Percentiles rank a stretch among this genome's conserved stretches.
Conservation (phyloP, 805 yeast genomes). For the Myxozyma melibiosi region DNA sequence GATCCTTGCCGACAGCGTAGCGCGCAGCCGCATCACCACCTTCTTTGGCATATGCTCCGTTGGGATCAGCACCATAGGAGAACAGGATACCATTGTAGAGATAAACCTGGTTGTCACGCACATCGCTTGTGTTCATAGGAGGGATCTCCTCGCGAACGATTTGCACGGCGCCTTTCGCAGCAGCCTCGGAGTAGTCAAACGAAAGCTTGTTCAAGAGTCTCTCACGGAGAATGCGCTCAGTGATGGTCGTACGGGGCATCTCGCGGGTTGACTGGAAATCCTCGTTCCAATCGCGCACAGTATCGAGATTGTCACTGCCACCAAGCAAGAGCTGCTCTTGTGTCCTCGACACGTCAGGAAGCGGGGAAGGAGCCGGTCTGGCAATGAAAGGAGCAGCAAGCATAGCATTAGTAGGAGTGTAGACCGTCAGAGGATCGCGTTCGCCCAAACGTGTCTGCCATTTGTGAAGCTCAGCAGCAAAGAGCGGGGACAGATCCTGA, state of each 20-base stretch:
- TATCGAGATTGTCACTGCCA: constrained; percentile 63
- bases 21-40: constrained; percentile 90
- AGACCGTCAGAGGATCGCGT: constrained; percentile 41
- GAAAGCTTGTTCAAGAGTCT: constrained; percentile 68
- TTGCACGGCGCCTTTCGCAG: constrained; percentile 77
- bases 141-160: constrained; percentile 71
- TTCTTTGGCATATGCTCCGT: constrained; percentile 61
- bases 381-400: constrained; percentile 78
- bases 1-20: constrained; percentile 75
- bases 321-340: constrained; percentile 57
- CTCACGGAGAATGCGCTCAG: constrained; percentile 75
- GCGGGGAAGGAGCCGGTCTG: constrained; percentile 38
- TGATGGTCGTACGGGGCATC: constrained; percentile 56
- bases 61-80: constrained; percentile 71
- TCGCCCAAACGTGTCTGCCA: constrained; percentile 49
- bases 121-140: constrained; percentile 81
- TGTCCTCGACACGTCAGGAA: constrained; percentile 62
- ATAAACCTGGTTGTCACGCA: constrained; percentile 62
- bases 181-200: constrained; percentile 73
- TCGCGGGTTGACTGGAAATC: constrained; percentile 84
- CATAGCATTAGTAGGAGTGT: constrained; percentile 62
- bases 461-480: constrained; percentile 53
- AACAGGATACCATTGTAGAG: constrained; percentile 84
- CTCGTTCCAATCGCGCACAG: constrained; percentile 81
- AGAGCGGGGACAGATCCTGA: constrained; percentile 64